phyloP scores from a whole-genome alignment of 2,329 filamentous ascomycete species.

The Fusarium ambrosium region DNA sequence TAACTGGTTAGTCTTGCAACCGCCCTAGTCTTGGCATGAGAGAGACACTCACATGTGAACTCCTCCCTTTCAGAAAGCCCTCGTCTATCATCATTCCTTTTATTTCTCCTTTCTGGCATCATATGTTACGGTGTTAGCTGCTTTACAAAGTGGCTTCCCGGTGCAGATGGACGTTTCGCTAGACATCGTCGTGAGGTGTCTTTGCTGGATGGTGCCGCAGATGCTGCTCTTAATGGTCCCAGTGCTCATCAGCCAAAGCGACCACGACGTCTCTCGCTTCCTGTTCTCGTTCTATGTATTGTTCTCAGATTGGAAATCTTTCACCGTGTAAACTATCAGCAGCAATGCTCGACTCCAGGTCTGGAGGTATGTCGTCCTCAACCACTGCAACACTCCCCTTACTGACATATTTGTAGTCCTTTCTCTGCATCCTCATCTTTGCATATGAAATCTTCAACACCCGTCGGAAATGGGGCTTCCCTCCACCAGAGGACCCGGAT shows the following conservation, averaged over 20 bases:
- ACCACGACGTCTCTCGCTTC: constrained; percentile 62
- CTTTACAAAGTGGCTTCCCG: constrained; percentile 61
- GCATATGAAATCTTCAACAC: constrained; percentile 60
- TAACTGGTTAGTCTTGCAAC: constrained; percentile 57
- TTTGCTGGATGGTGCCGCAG: constrained; percentile 39
- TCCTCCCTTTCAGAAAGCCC: constrained; percentile 58
- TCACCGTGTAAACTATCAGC: constrained; percentile 59
- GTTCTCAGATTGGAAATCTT: constrained; percentile 64
- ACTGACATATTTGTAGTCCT: constrained; percentile 55
- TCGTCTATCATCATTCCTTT: constrained; percentile 61
- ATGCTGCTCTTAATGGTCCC: constrained; percentile 51
- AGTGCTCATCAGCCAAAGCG: constrained; percentile 57
- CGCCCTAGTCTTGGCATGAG: constrained; percentile 3
- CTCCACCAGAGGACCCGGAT: constrained; percentile 54
- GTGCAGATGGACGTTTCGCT: constrained; percentile 62
- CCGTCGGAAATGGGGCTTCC: constrained; percentile 49
- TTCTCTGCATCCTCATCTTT: constrained; percentile 61
- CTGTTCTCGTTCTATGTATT: constrained; percentile 59
- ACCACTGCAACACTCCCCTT: not conserved
- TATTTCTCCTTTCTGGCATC: constrained; percentile 61
- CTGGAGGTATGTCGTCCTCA: constrained; percentile 57
- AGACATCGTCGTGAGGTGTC: constrained; percentile 35
- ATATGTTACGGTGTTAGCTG: constrained; percentile 58
- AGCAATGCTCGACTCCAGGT: constrained; percentile 65
- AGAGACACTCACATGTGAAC: constrained; percentile 22